Evolutionary conservation across 768 basidiomycete genomes (phyloP).

Genomic region (Tulasnella sp.): DNA sequence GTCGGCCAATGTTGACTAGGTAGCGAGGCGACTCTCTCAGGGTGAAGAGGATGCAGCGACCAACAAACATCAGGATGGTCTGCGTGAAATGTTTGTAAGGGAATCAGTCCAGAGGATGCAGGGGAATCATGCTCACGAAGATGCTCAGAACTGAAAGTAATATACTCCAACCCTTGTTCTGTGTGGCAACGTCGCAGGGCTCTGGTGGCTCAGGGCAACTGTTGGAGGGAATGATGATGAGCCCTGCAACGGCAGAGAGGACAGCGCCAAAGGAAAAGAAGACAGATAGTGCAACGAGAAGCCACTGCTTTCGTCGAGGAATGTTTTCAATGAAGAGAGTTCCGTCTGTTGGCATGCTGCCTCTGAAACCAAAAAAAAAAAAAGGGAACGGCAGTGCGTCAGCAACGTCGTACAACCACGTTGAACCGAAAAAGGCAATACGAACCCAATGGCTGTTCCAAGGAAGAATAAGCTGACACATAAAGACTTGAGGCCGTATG

Average conservation of each 20-base stretch:
- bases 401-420: neutral
- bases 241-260: slow-evolving; percentile 68
- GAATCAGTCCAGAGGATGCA: neutral
- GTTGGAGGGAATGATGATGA: slow-evolving; percentile 65
- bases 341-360: slow-evolving; percentile 95
- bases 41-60: slow-evolving; percentile 82
- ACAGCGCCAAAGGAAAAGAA: slow-evolving; percentile 95
- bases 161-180: slow-evolving; percentile 87
- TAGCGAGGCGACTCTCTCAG: slow-evolving; percentile 92
- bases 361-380: too few relatives aligned
- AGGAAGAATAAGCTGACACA: slow-evolving; percentile 78
- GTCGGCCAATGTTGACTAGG: slow-evolving; percentile 81
- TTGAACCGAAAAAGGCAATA: slow-evolving; percentile 11
- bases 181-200: slow-evolving; percentile 54
- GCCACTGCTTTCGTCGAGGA: slow-evolving; percentile 83
- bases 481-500: slow-evolving; percentile 57
- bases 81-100: slow-evolving; percentile 31
- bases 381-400: too few relatives aligned
- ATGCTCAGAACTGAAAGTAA: slow-evolving; percentile 69
- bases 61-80: slow-evolving; percentile 82
- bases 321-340: slow-evolving; percentile 88
- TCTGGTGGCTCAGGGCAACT: slow-evolving; percentile 28
- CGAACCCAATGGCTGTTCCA: slow-evolving; percentile 90
- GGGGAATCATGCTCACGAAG: slow-evolving; percentile 50
- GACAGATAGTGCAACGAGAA: slow-evolving; percentile 85